Evolutionary conservation across 1,284 basidiomycete genomes (phyloP).

Genomic region (Peniophora sp.): DNA sequence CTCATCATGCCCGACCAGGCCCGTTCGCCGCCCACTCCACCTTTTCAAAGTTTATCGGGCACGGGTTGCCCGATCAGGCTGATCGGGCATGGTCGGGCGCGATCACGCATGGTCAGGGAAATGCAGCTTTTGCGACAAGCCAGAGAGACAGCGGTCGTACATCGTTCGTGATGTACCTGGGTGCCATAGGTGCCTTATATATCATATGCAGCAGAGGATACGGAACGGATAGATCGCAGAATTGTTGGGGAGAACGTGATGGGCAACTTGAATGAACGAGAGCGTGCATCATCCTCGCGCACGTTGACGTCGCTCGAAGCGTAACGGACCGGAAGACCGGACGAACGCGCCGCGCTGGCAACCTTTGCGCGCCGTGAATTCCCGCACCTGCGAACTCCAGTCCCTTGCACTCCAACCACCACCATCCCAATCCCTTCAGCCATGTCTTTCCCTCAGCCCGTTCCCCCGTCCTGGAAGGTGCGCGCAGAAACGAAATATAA

Average conservation of each 20-base stretch:
- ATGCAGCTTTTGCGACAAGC: too few species aligned
- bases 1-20: too few species aligned
- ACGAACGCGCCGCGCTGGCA: too few species aligned
- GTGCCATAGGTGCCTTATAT: neutral
- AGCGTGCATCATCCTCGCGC: too few species aligned
- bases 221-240: neutral
- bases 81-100: too few species aligned
- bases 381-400: constrained; percentile 6
- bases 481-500: constrained; percentile 9
- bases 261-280: too few species aligned
- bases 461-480: constrained; percentile 92
- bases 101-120: too few species aligned
- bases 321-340: constrained; percentile 7
- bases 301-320: constrained; percentile 7
- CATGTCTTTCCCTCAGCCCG: constrained; percentile 83
- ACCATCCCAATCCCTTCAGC: constrained; percentile 13
- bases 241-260: neutral
- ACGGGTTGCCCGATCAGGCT: too few species aligned
- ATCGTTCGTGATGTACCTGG: neutral
- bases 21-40: too few species aligned
- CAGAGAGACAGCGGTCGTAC: neutral
- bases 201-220: neutral
- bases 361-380: neutral
- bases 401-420: constrained; percentile 12
- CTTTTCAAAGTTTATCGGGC: too few species aligned